Conservation (phyloP, 2,329 filamentous ascomycete genomes). For the Trichophaea hybrida region DNA sequence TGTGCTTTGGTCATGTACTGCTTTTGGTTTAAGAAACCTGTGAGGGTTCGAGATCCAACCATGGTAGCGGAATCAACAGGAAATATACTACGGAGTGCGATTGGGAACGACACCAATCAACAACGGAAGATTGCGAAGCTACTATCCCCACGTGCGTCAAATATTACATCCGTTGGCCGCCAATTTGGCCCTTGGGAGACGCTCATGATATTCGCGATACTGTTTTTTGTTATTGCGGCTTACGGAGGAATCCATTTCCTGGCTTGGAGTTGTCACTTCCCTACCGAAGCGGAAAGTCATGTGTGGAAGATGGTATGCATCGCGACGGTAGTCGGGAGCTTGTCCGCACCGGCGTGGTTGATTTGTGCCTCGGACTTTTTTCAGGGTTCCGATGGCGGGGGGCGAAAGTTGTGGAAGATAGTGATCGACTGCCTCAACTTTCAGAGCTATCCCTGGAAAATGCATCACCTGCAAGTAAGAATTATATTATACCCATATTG, state of each 20-base stretch:
- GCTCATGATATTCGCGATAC: not conserved
- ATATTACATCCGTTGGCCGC: not conserved
- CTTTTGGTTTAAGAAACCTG: constrained; percentile 28
- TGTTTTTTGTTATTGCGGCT: constrained; percentile 4
- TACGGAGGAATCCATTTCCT: constrained; percentile 28
- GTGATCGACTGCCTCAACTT: too few species aligned
- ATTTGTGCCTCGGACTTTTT: too few species aligned
- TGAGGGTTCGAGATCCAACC: constrained; percentile 17
- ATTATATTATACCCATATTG: not conserved
- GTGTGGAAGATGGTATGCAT: constrained; percentile 22
- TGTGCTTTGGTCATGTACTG: constrained; percentile 26
- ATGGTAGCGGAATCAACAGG: not conserved
- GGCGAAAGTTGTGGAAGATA: too few species aligned
- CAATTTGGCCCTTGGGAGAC: not conserved
- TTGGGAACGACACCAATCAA: not conserved
- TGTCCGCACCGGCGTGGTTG: too few species aligned
- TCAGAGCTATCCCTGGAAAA: too few species aligned
- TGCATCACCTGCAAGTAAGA: too few species aligned
- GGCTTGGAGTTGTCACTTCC: constrained; percentile 27
- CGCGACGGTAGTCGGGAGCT: not conserved
- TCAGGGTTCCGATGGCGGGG: too few species aligned
- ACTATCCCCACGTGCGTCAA: not conserved
- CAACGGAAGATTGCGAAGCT: too few species aligned
- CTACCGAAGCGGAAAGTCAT: constrained; percentile 22
- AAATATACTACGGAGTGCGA: not conserved